phyloP scores from a whole-genome alignment of 2,329 filamentous ascomycete genomes.

The Xylariaceae sp. region DNA sequence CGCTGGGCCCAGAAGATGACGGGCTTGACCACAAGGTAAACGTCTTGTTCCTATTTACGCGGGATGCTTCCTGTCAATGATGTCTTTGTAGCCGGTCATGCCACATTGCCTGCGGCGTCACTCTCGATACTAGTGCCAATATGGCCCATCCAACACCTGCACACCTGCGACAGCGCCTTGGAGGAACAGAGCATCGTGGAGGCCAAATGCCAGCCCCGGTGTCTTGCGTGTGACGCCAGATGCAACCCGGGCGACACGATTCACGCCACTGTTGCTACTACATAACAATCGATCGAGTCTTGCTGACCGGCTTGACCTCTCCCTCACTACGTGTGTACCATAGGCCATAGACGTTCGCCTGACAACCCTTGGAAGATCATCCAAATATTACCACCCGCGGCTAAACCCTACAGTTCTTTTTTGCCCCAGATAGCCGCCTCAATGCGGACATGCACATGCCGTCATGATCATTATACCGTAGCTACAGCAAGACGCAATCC shows the following conservation, averaged over 20 bases:
- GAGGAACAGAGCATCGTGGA: neutral
- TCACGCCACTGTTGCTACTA: neutral
- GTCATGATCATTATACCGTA: neutral
- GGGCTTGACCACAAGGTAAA: neutral
- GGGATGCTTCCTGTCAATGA: neutral
- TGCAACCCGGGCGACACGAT: neutral
- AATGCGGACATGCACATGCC: neutral
- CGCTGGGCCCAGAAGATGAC: conserved; percentile 4
- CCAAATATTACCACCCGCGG: conserved; percentile 1
- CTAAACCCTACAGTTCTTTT: conserved; percentile 1
- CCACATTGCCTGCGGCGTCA: neutral
- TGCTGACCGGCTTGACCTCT: neutral
- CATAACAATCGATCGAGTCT: too few species aligned
- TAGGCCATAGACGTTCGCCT: conserved; percentile 1
- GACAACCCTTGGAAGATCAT: neutral
- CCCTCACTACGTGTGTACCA: neutral
- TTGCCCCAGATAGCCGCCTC: neutral
- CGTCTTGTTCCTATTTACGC: neutral
- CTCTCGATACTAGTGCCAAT: neutral
- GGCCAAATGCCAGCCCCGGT: neutral
- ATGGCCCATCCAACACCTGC: neutral
- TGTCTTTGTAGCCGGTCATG: neutral
- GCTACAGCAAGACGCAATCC: neutral
- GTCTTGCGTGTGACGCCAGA: neutral
- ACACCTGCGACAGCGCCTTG: neutral